Evolutionary conservation across 2,329 filamentous ascomycete genomes (phyloP), one percentile per base, ranked within the genome.

Genomic region (Trichoderma koningiopsis): DNA sequence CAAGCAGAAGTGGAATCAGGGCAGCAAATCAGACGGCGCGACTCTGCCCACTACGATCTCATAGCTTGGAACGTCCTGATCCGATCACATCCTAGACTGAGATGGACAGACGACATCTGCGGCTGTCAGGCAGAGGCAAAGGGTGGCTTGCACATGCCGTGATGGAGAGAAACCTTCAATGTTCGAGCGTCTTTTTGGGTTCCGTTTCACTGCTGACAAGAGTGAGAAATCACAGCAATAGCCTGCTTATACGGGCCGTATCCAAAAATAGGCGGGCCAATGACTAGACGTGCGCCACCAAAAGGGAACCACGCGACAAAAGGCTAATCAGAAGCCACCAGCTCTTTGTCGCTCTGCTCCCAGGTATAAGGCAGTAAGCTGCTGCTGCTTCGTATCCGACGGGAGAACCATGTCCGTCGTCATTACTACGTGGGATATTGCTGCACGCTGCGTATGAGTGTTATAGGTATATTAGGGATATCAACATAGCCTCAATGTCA

Each of bases 201-300:
- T 55, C 29, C 52, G 16, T 29, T 19, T 55, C 14, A 8, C 58
- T 61, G 58, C 58, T 49, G 58, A 61, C 58, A 4, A 40, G 29
- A 8, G 52, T 31, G 52, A 55, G 24, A 55, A 55, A 16, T 13
- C 47, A 49, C 47, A 24, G 35, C 27, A 47, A 43, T 29, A 22
- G 56, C 56, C 33, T 37, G 31, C 27, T 55, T 49, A 56, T 19
- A 37, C 47, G 49, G 40, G 40, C 40, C 63, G 63, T 67, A 57
- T 67, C 63, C 63, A 67, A 67, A 67, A 67, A 67, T 67, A 67
- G 63, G 40, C 29, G 47, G 19, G 22, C 63, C 63, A 67, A 67
- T 67, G 40, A 43, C 40, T 43, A 43, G 40, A 35, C 40, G 16
- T 31, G 53, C 52, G 53, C 37, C 63, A 31, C 63, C n/a, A 22